These are phyloP conservation scores for Pseudogymnoascus sp. DNA, from an alignment of 2,329 filamentous ascomycete species.

Conservation along the genomic window DNA sequence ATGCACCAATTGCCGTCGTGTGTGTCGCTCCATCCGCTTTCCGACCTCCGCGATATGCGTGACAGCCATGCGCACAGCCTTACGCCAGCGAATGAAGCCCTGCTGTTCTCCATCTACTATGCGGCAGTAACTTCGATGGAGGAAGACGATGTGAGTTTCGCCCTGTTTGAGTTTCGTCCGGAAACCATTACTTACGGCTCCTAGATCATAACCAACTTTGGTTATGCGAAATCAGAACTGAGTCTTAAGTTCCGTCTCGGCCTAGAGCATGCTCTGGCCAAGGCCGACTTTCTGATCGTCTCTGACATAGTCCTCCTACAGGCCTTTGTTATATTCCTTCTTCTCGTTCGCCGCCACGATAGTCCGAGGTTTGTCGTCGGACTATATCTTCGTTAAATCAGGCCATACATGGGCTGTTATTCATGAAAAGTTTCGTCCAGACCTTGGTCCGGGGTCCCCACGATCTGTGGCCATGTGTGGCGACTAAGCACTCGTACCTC, in stretches of 20 bases:
- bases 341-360: conserved; percentile 37
- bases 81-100: conserved; percentile 41
- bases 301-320: conserved; percentile 44
- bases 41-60: conserved; percentile 40
- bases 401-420: neutral
- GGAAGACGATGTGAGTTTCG: conserved; percentile 44
- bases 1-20: conserved; percentile 50
- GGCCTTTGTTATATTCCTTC: conserved; percentile 43
- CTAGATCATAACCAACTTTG: conserved; percentile 42
- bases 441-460: neutral
- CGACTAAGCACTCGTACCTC: neutral
- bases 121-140: conserved; percentile 50
- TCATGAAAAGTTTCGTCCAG: neutral
- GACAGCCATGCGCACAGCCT: conserved; percentile 28
- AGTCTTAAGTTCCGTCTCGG: conserved; percentile 41
- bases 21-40: conserved; percentile 46
- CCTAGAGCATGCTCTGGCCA: conserved; percentile 43
- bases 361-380: conserved; percentile 47
- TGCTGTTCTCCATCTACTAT: conserved; percentile 54
- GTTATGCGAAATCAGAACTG: conserved; percentile 39
- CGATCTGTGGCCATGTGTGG: neutral
- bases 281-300: conserved; percentile 44
- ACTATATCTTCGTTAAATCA: neutral
- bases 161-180: neutral
- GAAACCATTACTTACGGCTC: neutral